Evolutionary conservation across 2,329 filamentous ascomycete genomes (phyloP), one percentile per base, ranked within the genome.

Genomic region (Talaromyces sp.): DNA sequence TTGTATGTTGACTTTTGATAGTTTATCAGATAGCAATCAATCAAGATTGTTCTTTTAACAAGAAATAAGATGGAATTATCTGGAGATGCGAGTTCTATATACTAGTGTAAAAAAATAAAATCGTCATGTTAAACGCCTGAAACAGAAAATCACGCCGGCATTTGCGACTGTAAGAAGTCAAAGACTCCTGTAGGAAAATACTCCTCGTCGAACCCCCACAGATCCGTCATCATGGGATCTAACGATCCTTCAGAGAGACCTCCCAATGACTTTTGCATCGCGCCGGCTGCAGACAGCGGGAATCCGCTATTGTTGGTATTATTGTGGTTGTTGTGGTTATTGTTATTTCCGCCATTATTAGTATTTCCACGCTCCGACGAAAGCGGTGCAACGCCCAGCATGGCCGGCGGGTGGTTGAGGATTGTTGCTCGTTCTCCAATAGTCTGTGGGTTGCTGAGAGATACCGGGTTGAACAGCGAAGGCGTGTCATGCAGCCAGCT

Each of bases 131-230:
- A n/a, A n/a, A 21, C 13, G 35, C 19, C 31, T 38, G 8, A 53
- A 10, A 9, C 49, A 52, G 26, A 14, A 19, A 27, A 53, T 71
- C 59, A 76, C 29, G 73, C 74, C 19, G 74, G 74, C 74, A 76
- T 76, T 63, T 76, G 74, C 17, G 73, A 75, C 60, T 76, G 74
- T 21, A 76, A 64, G 53, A 76, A 76, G 63, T 76, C 74, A 63
- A 76, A 76, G 13, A 76, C 74, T 21, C 74, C 73, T n/a, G 72
- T 76, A 4, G 74, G 74, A 56, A 76, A 76, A 60, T 75, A 75
- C 27, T 76, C 74, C 58, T 76, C 73, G 27, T 76, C 73, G 46
- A 75, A 75, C 13, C 74, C 73, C 74, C 74, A 76, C 24, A 75
- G 61, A 64, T 76, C 73, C 14, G 72, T 68, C 73, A 76, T 75